Conservation (phyloP, 345 rosid genomes). For the Eucalyptus virginea region DNA sequence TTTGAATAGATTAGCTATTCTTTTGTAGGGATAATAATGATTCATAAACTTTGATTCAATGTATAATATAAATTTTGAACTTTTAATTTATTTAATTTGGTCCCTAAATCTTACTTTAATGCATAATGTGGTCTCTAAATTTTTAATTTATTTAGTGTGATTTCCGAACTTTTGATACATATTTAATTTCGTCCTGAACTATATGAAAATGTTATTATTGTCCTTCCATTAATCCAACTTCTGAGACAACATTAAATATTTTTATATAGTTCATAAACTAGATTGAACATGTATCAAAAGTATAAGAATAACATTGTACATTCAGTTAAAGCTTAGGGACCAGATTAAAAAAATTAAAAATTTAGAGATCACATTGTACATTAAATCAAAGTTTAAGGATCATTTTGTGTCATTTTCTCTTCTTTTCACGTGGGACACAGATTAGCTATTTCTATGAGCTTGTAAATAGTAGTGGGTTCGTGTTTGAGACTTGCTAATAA, state of each 20-base stretch:
- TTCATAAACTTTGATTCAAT: no score
- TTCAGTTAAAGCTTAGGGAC: no score
- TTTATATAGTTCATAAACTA: no score
- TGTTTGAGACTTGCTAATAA: no score
- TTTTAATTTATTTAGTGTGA: no score
- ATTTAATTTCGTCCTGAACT: rapidly evolving
- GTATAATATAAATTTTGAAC: rapidly evolving
- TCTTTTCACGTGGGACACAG: rapidly evolving
- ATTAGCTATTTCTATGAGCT: no score
- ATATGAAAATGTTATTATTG: background rate
- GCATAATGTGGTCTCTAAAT: rapidly evolving
- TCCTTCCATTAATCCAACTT: rapidly evolving
- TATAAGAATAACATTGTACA: no score
- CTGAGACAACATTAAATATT: rapidly evolving
- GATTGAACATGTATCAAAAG: rapidly evolving
- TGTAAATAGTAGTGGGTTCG: no score
- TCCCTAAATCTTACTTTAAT: rapidly evolving
- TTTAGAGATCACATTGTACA: rapidly evolving
- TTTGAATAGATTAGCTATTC: background rate
- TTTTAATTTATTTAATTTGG: no score
- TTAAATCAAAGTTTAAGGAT: rapidly evolving
- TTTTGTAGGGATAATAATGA: rapidly evolving
- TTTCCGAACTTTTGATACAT: rapidly evolving
- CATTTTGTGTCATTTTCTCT: no score
- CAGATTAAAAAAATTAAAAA: rapidly evolving